Evolutionary conservation across 441 rosid genomes (phyloP), one percentile per base, ranked within the genome.

Genomic region (Aleurites moluccanus): DNA sequence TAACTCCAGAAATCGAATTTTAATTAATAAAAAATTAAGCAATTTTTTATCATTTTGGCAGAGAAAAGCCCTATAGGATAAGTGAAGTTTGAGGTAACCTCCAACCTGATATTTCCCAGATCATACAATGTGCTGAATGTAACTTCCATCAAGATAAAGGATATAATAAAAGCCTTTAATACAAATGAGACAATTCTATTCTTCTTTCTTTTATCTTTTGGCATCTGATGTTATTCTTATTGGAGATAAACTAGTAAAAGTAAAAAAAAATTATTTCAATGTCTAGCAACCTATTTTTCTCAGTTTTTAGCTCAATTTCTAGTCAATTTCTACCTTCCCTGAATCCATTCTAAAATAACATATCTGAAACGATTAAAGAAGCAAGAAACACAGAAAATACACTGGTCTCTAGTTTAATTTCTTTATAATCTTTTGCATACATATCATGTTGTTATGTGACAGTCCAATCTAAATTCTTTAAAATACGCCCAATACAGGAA

Each of bases 401-500:
- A 30, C 4, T 62, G 4, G 44, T 62, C 52, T 64, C 2, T n/a
- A 18, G 10, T 69, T 16, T n/a, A 20, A 18, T 69, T 52, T 7
- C 56, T 28, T 67, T 47, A 20, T 38, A n/a, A 38, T 38, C 18
- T 21, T 40, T n/a, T n/a, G 33, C 69, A 40, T 42, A 25, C 23
- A 25, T 45, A 42, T 28, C 49, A 18, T 38, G 30, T 13, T 52
- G 44, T 35, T 69, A 35, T 13, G 9, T 21, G n/a, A 67, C 21
- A 67, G 5, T 49, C 10, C 67, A 59, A n/a, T 15, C 47, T 65
- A 64, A 28, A 16, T 45, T 60, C 38, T 45, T 70, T 49, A 70
- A n/a, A 53, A 57, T 11, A 40, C 70, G 44, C 57, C 33, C 65
- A 52, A 62, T 35, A 38, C 35, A 76, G 9, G 21, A 60, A 57